Conservation (phyloP, 2,329 filamentous ascomycete species). For the Lithohypha guttulata region DNA sequence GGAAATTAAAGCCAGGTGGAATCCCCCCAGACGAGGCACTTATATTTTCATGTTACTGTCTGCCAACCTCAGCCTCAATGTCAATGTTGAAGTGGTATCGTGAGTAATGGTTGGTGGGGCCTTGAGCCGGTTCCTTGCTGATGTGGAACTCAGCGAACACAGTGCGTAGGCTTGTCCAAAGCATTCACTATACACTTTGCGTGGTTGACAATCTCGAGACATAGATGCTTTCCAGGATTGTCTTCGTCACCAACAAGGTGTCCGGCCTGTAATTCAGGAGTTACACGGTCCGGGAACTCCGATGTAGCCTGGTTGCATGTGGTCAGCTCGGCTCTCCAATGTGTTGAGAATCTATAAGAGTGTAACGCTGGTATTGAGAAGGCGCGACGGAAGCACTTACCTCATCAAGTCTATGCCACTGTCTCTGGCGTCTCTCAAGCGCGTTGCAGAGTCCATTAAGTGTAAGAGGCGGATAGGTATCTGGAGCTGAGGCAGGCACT, state of each 20-base stretch:
- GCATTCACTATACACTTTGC: constrained; percentile 20
- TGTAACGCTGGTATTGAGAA: no score
- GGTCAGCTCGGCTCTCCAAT: no score
- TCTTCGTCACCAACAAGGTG: constrained; percentile 11
- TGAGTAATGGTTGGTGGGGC: no score
- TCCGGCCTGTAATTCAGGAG: constrained; percentile 14
- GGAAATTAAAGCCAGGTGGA: no score
- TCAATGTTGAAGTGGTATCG: no score
- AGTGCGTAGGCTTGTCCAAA: constrained; percentile 14
- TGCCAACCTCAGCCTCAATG: no score
- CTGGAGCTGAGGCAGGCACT: neutral
- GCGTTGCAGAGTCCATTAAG: constrained; percentile 31
- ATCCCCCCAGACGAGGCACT: no score
- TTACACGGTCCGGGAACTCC: constrained; percentile 10
- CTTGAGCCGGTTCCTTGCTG: no score
- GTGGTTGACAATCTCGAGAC: constrained; percentile 22
- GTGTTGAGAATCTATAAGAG: no score
- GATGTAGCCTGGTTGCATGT: no score
- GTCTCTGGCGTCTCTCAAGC: constrained; percentile 33
- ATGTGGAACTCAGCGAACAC: no score
- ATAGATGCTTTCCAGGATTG: constrained; percentile 15
- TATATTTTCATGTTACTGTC: no score
- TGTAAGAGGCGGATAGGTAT: constrained; percentile 10
- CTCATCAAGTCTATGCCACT: constrained; percentile 28
- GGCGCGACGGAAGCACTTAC: neutral